A percentile compares a stretch with the other conserved stretches of the same genome.
phyloP scores from a whole-genome alignment of 345 rosid genomes.

The Passiflora organensis region DNA sequence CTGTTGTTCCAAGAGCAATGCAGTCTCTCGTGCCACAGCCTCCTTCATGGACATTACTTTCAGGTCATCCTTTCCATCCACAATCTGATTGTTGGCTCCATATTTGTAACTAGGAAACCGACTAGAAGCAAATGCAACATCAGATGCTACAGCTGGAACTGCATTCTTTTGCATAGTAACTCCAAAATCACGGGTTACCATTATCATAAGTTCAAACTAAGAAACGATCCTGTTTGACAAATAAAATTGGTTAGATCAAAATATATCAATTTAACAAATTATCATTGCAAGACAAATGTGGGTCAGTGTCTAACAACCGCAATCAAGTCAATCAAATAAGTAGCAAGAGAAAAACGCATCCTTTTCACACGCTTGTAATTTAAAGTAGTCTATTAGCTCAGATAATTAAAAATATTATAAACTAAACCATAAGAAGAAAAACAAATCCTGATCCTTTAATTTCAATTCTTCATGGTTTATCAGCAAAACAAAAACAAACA shows the following conservation, averaged over 20 bases:
- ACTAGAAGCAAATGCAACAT: constrained; percentile 76
- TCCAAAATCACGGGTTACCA: constrained; percentile 62
- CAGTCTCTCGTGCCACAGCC: constrained; percentile 87
- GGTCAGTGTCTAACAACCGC: constrained; percentile 20
- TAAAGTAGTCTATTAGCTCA: neutral
- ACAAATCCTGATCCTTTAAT: neutral
- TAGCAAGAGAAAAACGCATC: neutral
- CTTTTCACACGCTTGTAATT: neutral
- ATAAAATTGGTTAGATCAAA: neutral
- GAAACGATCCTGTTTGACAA: constrained; percentile 19
- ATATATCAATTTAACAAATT: constrained; percentile 5
- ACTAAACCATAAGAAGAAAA: too few relatives aligned
- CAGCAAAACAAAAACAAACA: constrained; percentile 6
- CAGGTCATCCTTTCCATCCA: constrained; percentile 64
- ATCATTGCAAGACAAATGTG: constrained; percentile 14
- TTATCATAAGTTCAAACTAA: constrained; percentile 47
- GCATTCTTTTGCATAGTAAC: constrained; percentile 59
- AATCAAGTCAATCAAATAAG: constrained; percentile 5
- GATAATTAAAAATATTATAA: too few relatives aligned
- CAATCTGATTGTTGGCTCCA: constrained; percentile 72
- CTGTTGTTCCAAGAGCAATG: constrained; percentile 84
- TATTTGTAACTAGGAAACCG: constrained; percentile 78
- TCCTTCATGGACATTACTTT: constrained; percentile 86
- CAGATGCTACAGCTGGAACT: constrained; percentile 67
- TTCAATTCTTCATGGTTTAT: neutral